A percentile compares a stretch with the other conserved stretches of the same genome.
These are phyloP conservation scores for Arachis monticola DNA, from an alignment of 331 rosid genomes.

Conservation along the genomic window DNA sequence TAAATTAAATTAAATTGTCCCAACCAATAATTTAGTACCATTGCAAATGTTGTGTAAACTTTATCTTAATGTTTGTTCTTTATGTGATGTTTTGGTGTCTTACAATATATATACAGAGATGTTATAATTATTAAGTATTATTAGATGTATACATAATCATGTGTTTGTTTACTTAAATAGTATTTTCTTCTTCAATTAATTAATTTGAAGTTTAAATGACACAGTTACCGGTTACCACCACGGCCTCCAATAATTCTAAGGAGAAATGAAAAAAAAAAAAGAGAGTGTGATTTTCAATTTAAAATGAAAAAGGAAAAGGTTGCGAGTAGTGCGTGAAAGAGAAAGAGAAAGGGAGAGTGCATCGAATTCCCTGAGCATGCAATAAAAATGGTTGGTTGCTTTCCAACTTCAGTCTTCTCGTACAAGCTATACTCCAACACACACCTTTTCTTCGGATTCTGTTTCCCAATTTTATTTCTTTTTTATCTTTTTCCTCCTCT, in stretches of 20 bases:
- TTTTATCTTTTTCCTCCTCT: constrained; percentile 4
- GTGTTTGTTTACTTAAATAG: too few relatives aligned
- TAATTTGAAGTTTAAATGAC: too few relatives aligned
- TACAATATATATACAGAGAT: background rate
- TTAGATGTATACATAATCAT: too few relatives aligned
- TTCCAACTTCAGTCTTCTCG: constrained; percentile 51
- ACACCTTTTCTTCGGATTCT: constrained; percentile 42
- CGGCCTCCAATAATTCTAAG: too few relatives aligned
- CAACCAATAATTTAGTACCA: background rate
- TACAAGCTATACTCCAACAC: constrained; percentile 56
- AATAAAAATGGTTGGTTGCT: constrained; percentile 68
- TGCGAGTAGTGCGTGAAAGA: constrained; percentile 23
- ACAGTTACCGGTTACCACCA: too few relatives aligned
- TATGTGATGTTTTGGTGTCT: background rate
- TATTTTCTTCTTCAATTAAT: too few relatives aligned
- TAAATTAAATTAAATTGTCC: background rate
- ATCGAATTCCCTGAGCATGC: constrained; percentile 69
- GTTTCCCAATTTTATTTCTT: constrained; percentile 13
- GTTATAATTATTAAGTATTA: background rate
- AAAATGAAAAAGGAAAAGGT: constrained; percentile 21
- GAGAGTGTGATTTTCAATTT: constrained; percentile 31
- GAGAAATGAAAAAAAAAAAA: background rate
- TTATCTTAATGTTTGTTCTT: background rate
- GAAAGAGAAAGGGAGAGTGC: constrained; percentile 45
- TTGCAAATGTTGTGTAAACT: background rate